Percentiles rank a stretch among this genome's conserved stretches.
phyloP scores from a whole-genome alignment of 306 rosid species.

The Cercis canadensis region DNA sequence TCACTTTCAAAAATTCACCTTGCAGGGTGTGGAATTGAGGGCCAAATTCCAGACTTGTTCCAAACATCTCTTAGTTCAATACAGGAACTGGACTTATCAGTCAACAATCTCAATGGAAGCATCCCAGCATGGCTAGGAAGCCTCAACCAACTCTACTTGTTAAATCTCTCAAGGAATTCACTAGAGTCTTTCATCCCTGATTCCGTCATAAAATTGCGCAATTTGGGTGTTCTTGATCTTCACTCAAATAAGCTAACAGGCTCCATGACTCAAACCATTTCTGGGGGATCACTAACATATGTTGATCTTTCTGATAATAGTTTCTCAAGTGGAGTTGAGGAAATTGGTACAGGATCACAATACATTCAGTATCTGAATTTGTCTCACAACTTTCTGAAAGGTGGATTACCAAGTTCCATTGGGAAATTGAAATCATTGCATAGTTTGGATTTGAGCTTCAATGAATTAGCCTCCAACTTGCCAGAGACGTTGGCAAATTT shows the following conservation, averaged over 20 bases:
- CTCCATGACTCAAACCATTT: constrained; percentile 35
- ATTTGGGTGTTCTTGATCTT: constrained; percentile 66
- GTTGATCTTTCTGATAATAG: constrained; percentile 70
- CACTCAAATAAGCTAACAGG: constrained; percentile 73
- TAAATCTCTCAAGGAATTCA: constrained; percentile 73
- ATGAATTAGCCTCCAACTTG: constrained; percentile 52
- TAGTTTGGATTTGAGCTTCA: constrained; percentile 69
- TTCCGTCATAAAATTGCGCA: constrained; percentile 50
- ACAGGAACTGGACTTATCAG: constrained; percentile 73
- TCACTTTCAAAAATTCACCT: constrained; percentile 54
- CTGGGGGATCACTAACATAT: constrained; percentile 50
- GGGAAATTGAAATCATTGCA: constrained; percentile 48
- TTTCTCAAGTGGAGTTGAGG: constrained; percentile 61
- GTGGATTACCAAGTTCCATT: constrained; percentile 50
- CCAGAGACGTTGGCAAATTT: constrained; percentile 58
- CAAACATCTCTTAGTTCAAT: constrained; percentile 42
- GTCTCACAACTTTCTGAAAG: constrained; percentile 63
- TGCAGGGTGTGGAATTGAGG: constrained; percentile 67
- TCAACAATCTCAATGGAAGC: constrained; percentile 60
- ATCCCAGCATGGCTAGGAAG: constrained; percentile 71
- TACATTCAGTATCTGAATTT: constrained; percentile 62
- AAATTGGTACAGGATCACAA: constrained; percentile 47
- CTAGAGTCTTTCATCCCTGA: constrained; percentile 60
- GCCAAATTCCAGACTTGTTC: constrained; percentile 52
- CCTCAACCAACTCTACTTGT: constrained; percentile 51